Base-by-base conservation (phyloP, 177 flowering plant genomes). In the Vitis hybrid region DNA sequence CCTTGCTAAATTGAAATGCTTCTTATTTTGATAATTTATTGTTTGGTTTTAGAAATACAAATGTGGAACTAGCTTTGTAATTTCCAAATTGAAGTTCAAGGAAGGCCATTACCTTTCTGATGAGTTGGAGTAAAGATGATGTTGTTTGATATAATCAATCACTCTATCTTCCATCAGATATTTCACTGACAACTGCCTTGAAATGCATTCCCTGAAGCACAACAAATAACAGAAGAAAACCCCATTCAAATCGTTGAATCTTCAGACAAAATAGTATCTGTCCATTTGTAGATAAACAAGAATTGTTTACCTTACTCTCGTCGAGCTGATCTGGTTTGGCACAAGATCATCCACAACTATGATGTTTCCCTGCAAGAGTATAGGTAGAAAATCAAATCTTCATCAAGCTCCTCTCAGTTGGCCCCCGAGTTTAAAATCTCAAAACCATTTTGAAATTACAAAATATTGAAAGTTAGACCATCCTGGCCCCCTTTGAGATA, bases 291-390 rank as follows among this genome's bases (percentile, higher is more conserved):
- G 23, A 23, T 1, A 54, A 52, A 15, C 19, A n/a, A 30, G 11
- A 15, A 2, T 15, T 3, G 9, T 40, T 82, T 82, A 91, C 98
- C 97, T 87, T 72, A 94, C 52, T 82, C 93, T 77, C 0, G 98
- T 85, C 19, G 98, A 94, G 73, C 98, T 92, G 61, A 94, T 88
- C 66, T 83, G 91, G 72, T 94, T 92, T 17, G 95, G 95, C 23
- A 92, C 85, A 54, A 84, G 74, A 67, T 92, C 95, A 78, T 91
- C 97, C 49, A 89, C 94, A 26, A 92, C 74, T 74, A 72, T 81
- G 66, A 92, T 88, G 72, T 92, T 91, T 17, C 64, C 75, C 97
- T 94, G 91, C 23, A 23, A 23, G 23, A 23, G 23, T 23, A 23
- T 23, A 23, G 23, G 23, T 23, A 23, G 23, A 23, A 23, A 23